Evolutionary conservation across 108 stramenopile genomes (phyloP).

Genomic region (Stephanodiscus minutulus): DNA sequence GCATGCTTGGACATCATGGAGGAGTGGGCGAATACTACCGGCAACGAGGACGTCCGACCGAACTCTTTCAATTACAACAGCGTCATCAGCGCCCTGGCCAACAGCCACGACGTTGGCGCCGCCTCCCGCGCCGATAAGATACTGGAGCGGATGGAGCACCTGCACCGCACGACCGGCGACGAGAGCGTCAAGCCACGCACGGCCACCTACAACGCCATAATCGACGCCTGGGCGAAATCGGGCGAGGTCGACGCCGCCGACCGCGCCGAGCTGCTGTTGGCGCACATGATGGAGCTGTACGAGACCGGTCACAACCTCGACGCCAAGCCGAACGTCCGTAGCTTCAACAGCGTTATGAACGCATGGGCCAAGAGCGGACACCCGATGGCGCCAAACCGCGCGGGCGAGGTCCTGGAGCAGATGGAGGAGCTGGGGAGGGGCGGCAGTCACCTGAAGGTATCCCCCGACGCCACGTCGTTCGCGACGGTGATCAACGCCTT

Average conservation of each 20-base stretch:
- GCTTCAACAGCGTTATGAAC: constrained; percentile 63
- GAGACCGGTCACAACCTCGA: constrained; percentile 45
- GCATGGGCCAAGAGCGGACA: constrained; percentile 70
- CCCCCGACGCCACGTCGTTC: constrained; percentile 71
- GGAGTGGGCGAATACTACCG: constrained; percentile 43
- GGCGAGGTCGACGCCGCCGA: constrained; percentile 36
- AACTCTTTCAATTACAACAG: constrained; percentile 65
- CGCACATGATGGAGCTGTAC: constrained; percentile 56
- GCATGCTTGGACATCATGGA: constrained; percentile 61
- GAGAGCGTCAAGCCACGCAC: constrained; percentile 66
- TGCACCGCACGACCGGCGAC: constrained; percentile 49
- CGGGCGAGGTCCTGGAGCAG: constrained; percentile 56
- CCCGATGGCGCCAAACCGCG: constrained; percentile 51
- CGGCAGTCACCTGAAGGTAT: constrained; percentile 42
- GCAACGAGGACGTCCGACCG: constrained; percentile 59
- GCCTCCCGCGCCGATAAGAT: constrained; percentile 69
- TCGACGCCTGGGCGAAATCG: constrained; percentile 54
- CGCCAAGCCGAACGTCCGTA: constrained; percentile 58
- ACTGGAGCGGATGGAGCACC: constrained; percentile 64
- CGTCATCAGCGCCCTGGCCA: constrained; percentile 69
- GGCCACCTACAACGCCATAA: constrained; percentile 57
- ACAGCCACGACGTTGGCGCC: constrained; percentile 49
- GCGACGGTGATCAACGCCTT: constrained; percentile 74
- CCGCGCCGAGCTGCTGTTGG: constrained; percentile 57
- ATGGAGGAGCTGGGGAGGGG: constrained; percentile 60